phyloP scores from a whole-genome alignment of 345 rosid genomes.

The Populus euphratica region DNA sequence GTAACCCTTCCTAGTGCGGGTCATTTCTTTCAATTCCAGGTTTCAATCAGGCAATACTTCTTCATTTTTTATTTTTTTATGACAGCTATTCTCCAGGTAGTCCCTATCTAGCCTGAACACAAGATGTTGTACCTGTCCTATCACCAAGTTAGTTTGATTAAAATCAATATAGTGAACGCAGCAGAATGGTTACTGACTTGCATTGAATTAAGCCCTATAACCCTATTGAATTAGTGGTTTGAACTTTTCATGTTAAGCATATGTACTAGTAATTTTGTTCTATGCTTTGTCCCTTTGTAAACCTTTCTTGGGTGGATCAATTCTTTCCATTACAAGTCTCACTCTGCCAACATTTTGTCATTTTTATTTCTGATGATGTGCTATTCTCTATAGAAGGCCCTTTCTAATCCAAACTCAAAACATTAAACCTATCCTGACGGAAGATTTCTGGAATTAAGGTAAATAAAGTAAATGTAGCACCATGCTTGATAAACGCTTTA shows the following conservation, averaged over 20 bases:
- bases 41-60: neutral
- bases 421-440: neutral
- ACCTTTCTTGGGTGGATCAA: neutral
- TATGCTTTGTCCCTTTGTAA: neutral
- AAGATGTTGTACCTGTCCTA: neutral
- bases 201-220: neutral
- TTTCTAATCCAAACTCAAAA: neutral
- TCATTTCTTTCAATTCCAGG: slow-evolving; percentile 4
- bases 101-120: neutral
- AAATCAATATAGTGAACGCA: neutral
- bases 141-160: neutral
- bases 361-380: neutral
- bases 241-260: neutral
- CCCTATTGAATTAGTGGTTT: neutral
- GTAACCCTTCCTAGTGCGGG: neutral
- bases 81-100: neutral
- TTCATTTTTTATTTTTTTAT: neutral
- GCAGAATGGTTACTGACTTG: neutral
- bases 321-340: neutral
- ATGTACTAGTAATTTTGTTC: neutral
- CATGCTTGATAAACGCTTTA: neutral
- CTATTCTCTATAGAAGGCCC: neutral
- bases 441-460: neutral
- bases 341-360: neutral
- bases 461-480: neutral